Conservation (phyloP, 164 flowering plant species). For the Platanus orientalis region DNA sequence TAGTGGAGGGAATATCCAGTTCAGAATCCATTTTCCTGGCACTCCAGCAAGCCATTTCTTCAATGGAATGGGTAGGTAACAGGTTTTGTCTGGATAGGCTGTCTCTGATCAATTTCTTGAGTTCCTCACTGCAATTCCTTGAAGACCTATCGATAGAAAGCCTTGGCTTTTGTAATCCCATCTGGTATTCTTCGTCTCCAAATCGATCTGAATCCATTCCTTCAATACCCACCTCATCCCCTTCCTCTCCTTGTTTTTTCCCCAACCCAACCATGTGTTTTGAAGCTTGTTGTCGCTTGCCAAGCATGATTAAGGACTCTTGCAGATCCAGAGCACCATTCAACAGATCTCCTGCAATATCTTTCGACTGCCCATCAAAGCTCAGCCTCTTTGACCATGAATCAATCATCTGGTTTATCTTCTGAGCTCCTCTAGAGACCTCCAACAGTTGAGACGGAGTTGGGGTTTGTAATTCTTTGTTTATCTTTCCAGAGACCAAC, state of each 20-base stretch:
- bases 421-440: slow-evolving; percentile 69
- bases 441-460: slow-evolving; percentile 50
- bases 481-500: slow-evolving; percentile 10
- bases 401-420: slow-evolving; percentile 56
- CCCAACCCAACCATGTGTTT: slow-evolving; percentile 35
- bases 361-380: slow-evolving; percentile 36
- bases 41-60: slow-evolving; percentile 20
- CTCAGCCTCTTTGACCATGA: slow-evolving; percentile 48
- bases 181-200: slow-evolving; percentile 12
- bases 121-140: slow-evolving; percentile 44
- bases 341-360: slow-evolving; percentile 61
- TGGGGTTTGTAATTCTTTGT: slow-evolving; percentile 23
- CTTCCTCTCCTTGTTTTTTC: slow-evolving; percentile 20
- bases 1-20: slow-evolving; percentile 45
- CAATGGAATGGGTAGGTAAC: slow-evolving; percentile 20
- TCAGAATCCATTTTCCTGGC: slow-evolving; percentile 20
- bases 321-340: slow-evolving; percentile 84
- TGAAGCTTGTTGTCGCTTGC: slow-evolving; percentile 69
- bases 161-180: slow-evolving; percentile 26
- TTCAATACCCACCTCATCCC: slow-evolving; percentile 19
- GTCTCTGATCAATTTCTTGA: slow-evolving; percentile 43
- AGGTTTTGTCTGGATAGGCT: slow-evolving; percentile 44
- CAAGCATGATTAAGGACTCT: slow-evolving; percentile 66
- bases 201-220: slow-evolving; percentile 19
- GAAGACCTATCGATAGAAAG: slow-evolving; percentile 41